A percentile compares a stretch with the other conserved stretches of the same genome.
phyloP scores from a whole-genome alignment of 1,284 basidiomycete genomes.

The Pseudomicrostroma phylloplanum region DNA sequence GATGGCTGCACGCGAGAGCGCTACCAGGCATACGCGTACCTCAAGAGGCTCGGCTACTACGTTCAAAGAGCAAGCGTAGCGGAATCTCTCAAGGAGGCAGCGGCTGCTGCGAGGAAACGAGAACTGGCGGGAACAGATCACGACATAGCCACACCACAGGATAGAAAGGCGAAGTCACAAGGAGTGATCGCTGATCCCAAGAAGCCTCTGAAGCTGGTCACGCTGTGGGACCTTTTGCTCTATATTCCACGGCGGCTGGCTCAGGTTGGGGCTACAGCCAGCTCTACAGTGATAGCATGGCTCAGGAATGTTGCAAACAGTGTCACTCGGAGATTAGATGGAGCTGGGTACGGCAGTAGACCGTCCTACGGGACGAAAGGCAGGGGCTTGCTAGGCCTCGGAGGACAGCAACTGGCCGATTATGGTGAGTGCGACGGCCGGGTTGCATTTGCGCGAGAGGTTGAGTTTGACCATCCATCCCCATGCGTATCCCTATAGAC shows the following conservation, averaged over 20 bases:
- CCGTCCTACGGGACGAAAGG: background rate
- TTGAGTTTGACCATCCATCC: too few relatives aligned
- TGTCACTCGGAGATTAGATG: background rate
- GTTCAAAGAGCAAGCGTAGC: conserved; percentile 62
- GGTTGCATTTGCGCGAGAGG: too few relatives aligned
- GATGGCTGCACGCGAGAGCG: conserved; percentile 68
- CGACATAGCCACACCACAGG: conserved; percentile 3
- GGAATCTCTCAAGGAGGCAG: conserved; percentile 18
- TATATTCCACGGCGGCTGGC: conserved; percentile 24
- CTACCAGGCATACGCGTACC: conserved; percentile 87
- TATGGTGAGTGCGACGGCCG: too few relatives aligned
- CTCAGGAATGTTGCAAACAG: background rate
- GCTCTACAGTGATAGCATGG: background rate
- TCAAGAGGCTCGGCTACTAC: conserved; percentile 83
- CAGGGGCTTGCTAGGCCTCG: conserved; percentile 18
- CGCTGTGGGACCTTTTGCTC: conserved; percentile 27
- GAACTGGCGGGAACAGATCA: conserved; percentile 6
- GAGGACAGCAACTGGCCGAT: conserved; percentile 7
- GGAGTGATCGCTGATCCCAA: conserved; percentile 29
- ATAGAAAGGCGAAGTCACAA: background rate
- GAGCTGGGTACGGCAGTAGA: background rate
- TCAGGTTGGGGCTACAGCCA: conserved; percentile 20
- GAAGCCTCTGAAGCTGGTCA: conserved; percentile 27
- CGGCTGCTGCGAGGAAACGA: conserved; percentile 1
- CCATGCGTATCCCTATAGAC: too few relatives aligned